Base-by-base conservation (phyloP, 208 protist species). In the Vickermania spadyakhi region DNA sequence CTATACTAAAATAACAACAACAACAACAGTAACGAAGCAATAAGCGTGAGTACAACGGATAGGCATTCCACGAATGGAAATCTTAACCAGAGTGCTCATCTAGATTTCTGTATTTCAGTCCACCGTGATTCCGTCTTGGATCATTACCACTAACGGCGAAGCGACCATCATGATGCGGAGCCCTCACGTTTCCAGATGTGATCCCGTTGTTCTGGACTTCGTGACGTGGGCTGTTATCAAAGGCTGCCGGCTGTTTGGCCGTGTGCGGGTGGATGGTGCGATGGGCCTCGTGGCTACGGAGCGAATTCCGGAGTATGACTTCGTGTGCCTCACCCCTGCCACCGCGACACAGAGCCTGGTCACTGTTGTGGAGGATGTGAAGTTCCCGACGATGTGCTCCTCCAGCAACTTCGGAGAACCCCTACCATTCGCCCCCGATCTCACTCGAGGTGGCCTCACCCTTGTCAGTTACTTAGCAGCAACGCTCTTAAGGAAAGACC, bases 211-310 rank as follows among this genome's bases (percentile, higher is more conserved):
- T 67, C 68, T 95, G 13, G 88, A 95, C 72, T 91, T 92, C 64
- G 83, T 95, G 21, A 92, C 88, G 26, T 95, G 88, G 88, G 79
- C 79, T 1, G 79, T 95, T 23, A 60, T 92, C 23, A 90, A 88
- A 61, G 84, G 84, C 27, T 91, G 79, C 52, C 84, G 88, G 1
- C 69, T 95, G 26, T 95, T 95, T 66, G 36, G 36, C 11, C 7
- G 18, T n/a, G 79, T 89, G 55, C 81, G 88, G 0, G 75, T 95
- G 42, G 36, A 45, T 7, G n/a, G n/a, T n/a, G 11, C 18, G 11
- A 82, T 89, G 67, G 88, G 88, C 26, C 77, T 95, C 7, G 71
- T 89, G 26, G 81, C 88, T 11, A 89, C 79, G 7, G 73, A 83
- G 58, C 70, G 63, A 50, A 95, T 95, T 58, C 83, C 85, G 2